phyloP scores from a whole-genome alignment of 2,329 filamentous ascomycete species.

The Penicillium sp. region DNA sequence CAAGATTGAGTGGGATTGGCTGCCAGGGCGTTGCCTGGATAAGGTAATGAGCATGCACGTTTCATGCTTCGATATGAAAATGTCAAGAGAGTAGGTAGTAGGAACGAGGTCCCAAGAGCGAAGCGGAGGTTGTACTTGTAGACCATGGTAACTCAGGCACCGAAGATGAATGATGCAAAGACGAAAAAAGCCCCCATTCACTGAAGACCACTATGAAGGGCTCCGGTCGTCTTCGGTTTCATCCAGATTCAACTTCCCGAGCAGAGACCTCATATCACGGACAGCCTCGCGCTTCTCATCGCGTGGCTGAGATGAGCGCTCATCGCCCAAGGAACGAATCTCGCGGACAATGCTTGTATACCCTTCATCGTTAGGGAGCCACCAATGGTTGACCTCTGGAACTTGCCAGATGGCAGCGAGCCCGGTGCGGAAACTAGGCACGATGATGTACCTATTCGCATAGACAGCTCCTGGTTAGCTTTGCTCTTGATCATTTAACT shows the following conservation, averaged over 20 bases:
- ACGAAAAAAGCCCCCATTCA: not conserved
- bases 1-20: not conserved
- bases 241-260: constrained; percentile 53
- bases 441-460: constrained; percentile 68
- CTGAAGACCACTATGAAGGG: constrained; percentile 14
- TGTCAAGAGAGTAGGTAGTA: not conserved
- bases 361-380: constrained; percentile 74
- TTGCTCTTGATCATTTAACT: not conserved
- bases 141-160: not conserved
- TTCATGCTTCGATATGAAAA: not conserved
- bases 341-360: constrained; percentile 65
- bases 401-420: constrained; percentile 70
- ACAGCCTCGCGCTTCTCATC: constrained; percentile 54
- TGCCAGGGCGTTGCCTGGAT: not conserved
- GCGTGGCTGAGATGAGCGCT: constrained; percentile 54
- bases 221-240: constrained; percentile 30
- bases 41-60: not conserved
- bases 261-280: constrained; percentile 66
- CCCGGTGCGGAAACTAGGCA: constrained; percentile 60
- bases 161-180: not conserved
- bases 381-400: constrained; percentile 67
- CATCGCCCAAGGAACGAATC: constrained; percentile 71
- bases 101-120: not conserved
- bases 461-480: constrained; percentile 1
- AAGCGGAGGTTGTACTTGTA: not conserved